Percentiles rank a stretch among this genome's conserved stretches.
Conservation (phyloP, 2,329 filamentous ascomycete species). For the Aspergillus ochraceus region DNA sequence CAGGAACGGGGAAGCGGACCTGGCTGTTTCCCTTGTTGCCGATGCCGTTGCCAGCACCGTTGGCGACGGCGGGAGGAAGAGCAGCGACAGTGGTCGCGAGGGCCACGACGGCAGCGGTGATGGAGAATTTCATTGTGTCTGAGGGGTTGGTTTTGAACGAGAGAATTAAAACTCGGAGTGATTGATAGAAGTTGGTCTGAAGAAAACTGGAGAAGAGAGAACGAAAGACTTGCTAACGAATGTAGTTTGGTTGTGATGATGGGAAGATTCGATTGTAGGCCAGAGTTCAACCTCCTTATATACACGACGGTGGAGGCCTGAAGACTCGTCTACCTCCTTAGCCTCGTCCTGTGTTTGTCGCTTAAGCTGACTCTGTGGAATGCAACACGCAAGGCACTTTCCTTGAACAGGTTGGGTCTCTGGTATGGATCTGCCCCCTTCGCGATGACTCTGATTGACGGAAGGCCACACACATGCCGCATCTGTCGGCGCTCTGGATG, state of each 20-base stretch:
- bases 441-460: not conserved
- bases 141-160: constrained; percentile 33
- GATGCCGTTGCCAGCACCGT: constrained; percentile 16
- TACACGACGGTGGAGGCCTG: constrained; percentile 30
- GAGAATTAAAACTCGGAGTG: constrained; percentile 17
- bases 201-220: constrained; percentile 25
- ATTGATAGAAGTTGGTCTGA: constrained; percentile 9
- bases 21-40: constrained; percentile 36
- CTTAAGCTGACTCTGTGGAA: constrained; percentile 25
- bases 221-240: constrained; percentile 29
- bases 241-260: constrained; percentile 33
- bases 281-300: constrained; percentile 29
- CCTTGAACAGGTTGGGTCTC: not conserved
- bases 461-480: not conserved
- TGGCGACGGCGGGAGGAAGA: constrained; percentile 25
- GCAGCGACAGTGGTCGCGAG: constrained; percentile 36
- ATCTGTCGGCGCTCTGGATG: not conserved
- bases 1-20: constrained; percentile 33
- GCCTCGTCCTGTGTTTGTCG: constrained; percentile 7
- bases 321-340: constrained; percentile 12
- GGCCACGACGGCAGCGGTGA: constrained; percentile 34
- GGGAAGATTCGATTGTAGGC: constrained; percentile 9
- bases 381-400: constrained; percentile 27
- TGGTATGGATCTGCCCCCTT: constrained; percentile 21
- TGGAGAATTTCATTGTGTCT: constrained; percentile 40